These are phyloP conservation scores for Dactylis glomerata DNA, from an alignment of 176 grass and related monocot species.

Conservation along the genomic window DNA sequence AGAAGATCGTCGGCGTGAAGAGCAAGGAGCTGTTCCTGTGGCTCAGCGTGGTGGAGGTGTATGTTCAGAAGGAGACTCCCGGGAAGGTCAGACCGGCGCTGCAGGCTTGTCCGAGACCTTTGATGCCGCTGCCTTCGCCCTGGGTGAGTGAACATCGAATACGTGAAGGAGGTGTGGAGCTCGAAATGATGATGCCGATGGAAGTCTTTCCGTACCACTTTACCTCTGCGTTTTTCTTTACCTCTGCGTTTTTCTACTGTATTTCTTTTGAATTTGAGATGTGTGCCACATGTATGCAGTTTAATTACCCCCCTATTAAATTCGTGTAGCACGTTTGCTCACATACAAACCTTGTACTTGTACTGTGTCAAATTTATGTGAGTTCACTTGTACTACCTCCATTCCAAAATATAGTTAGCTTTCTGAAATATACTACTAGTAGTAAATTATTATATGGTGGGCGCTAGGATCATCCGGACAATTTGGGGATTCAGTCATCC, in stretches of 20 bases:
- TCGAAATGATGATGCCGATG: neutral
- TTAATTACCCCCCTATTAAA: too few relatives aligned
- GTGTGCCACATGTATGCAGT: too few relatives aligned
- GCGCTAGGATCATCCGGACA: too few relatives aligned
- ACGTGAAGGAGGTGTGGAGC: neutral
- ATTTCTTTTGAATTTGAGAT: neutral
- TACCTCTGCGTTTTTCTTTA: neutral
- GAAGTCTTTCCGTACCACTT: neutral
- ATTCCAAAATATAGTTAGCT: too few relatives aligned
- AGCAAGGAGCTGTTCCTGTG: neutral
- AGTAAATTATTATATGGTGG: too few relatives aligned
- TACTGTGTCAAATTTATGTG: neutral
- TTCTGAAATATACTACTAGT: too few relatives aligned
- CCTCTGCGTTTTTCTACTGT: neutral
- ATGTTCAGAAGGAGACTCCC: neutral
- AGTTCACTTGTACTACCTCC: neutral
- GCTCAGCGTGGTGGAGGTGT: constrained; percentile 24
- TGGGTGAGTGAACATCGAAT: neutral
- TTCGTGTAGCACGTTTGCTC: neutral
- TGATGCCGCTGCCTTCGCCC: neutral
- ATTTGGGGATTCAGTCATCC: too few relatives aligned
- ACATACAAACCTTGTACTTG: neutral
- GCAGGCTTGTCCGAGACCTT: neutral
- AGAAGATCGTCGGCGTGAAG: neutral
- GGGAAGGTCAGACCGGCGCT: constrained; percentile 10